Percentiles rank a stretch among this genome's conserved stretches.
Conservation (phyloP, 1,284 basidiomycete species). For the Tremellales sp. region DNA sequence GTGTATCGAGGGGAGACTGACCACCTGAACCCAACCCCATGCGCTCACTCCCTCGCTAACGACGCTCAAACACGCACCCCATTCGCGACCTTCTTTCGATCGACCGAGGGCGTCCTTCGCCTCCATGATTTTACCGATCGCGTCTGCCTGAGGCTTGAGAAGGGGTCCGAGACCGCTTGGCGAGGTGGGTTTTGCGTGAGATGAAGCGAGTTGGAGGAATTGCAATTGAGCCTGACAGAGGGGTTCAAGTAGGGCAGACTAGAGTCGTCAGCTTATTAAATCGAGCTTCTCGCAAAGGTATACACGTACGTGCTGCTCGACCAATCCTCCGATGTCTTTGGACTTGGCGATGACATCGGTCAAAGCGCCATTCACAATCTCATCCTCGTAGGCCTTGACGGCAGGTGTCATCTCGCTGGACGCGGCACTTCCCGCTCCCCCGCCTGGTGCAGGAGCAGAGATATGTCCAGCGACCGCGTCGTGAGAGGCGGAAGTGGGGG, state of each 20-base stretch:
- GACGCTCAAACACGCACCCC: constrained; percentile 74
- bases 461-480: constrained; percentile 36
- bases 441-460: constrained; percentile 39
- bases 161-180: constrained; percentile 57
- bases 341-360: constrained; percentile 71
- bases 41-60: constrained; percentile 77
- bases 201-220: constrained; percentile 64
- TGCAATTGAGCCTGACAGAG: constrained; percentile 66
- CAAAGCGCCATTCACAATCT: constrained; percentile 66
- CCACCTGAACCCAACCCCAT: constrained; percentile 89
- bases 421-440: constrained; percentile 45
- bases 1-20: constrained; percentile 45
- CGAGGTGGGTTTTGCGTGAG: constrained; percentile 67
- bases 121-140: constrained; percentile 70
- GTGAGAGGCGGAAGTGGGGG: constrained; percentile 42
- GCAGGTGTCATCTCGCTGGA: constrained; percentile 55
- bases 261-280: too few relatives aligned
- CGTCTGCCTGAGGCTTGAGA: constrained; percentile 67
- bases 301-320: constrained; percentile 71
- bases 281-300: too few relatives aligned
- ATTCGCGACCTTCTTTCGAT: constrained; percentile 66
- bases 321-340: constrained; percentile 65
- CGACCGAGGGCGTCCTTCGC: constrained; percentile 73
- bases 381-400: constrained; percentile 70
- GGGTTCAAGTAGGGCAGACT: constrained; percentile 68